Conservation (phyloP, 1,284 basidiomycete species). For the Irpex lacteus region DNA sequence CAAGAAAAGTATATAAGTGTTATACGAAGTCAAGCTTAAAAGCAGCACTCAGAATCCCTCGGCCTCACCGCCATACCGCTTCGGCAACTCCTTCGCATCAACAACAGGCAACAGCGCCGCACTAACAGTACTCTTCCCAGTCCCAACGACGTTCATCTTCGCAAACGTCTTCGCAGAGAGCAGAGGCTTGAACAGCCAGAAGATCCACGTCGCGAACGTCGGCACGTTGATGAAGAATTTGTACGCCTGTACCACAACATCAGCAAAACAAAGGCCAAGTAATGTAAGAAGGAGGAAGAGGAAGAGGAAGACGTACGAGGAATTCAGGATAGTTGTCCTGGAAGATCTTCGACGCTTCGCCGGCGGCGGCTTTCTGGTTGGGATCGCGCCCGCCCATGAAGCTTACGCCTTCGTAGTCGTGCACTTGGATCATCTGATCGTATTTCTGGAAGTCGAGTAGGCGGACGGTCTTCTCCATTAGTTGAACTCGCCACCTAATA, state of each 20-base stretch:
- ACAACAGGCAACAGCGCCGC: conserved; percentile 57
- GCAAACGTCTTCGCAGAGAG: conserved; percentile 66
- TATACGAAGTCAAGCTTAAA: not conserved
- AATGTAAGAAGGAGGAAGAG: not conserved
- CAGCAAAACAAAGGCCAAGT: not conserved
- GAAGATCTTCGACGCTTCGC: conserved; percentile 70
- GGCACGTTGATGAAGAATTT: conserved; percentile 84
- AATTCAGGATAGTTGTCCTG: conserved; percentile 74
- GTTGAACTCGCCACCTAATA: conserved; percentile 68
- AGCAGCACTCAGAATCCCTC: too few relatives aligned
- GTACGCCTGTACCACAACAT: conserved; percentile 40
- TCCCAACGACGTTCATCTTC: conserved; percentile 78
- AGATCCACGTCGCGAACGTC: conserved; percentile 70
- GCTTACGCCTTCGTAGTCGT: conserved; percentile 79
- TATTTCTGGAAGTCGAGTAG: conserved; percentile 65
- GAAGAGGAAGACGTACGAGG: conserved; percentile 43
- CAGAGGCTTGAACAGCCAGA: conserved; percentile 78
- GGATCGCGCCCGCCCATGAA: conserved; percentile 46
- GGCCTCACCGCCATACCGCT: conserved; percentile 61
- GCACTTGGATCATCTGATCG: conserved; percentile 76
- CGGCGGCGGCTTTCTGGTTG: conserved; percentile 72
- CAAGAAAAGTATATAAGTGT: not conserved
- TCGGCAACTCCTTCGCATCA: conserved; percentile 54
- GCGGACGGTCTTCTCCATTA: conserved; percentile 69
- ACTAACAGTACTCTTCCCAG: conserved; percentile 51